Percentiles rank a stretch among this genome's conserved stretches.
phyloP scores from a whole-genome alignment of 441 rosid genomes.

The Gossypium davidsonii region DNA sequence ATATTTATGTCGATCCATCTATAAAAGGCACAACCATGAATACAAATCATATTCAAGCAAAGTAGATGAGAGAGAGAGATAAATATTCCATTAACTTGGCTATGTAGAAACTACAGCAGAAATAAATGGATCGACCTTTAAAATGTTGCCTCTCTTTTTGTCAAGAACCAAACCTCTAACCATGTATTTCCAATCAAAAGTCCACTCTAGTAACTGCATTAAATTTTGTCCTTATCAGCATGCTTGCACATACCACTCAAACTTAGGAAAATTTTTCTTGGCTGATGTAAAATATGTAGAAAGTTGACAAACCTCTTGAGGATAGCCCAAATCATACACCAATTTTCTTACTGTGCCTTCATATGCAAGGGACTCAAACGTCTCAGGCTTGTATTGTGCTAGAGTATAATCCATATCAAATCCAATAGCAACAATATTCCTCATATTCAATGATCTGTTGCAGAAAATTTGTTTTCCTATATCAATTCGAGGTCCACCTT shows the following conservation, averaged over 20 bases:
- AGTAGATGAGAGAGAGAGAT: not conserved
- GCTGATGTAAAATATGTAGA: not conserved
- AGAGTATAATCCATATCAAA: conserved; percentile 99
- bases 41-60: conserved; percentile 7
- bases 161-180: conserved; percentile 97
- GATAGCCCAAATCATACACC: conserved; percentile 87
- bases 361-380: conserved; percentile 92
- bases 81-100: not conserved
- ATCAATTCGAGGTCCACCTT: conserved; percentile 51
- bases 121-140: conserved; percentile 52
- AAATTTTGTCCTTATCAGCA: conserved; percentile 11
- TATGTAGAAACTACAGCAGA: not conserved
- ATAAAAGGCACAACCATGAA: conserved; percentile 20
- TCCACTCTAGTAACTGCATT: conserved; percentile 70
- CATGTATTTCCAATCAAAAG: conserved; percentile 94
- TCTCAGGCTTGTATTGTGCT: conserved; percentile 94
- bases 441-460: conserved; percentile 93
- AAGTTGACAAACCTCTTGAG: conserved; percentile 63
- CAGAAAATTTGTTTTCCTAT: conserved; percentile 81
- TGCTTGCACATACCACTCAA: not conserved
- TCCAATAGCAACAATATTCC: conserved; percentile 84
- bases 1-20: conserved; percentile 99
- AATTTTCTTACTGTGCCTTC: conserved; percentile 82
- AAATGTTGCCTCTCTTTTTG: conserved; percentile 94
- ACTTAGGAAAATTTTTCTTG: not conserved